Base-by-base conservation (phyloP, 1,139 yeast genomes). In the Ogataea hybrid region DNA sequence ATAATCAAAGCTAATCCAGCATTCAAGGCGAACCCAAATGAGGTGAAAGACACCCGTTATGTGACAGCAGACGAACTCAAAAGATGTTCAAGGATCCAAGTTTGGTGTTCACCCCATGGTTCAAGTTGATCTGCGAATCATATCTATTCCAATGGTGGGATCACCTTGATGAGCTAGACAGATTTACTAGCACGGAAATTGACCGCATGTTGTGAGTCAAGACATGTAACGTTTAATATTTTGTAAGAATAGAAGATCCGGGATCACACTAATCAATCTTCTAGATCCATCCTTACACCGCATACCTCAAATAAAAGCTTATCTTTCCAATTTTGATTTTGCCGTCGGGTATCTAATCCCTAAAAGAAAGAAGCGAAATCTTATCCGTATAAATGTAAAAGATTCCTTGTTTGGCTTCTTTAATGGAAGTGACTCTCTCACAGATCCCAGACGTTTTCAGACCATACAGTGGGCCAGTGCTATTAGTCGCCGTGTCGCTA, bases 61-160 rank as follows among this genome's bases (percentile, higher is more conserved):
- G 97, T 92, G 18, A 69, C 79, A 31, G 77, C 76, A 25, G 68
- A 68, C 1, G 83, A 85, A 53, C 73, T 94, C 55, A 76, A 80
- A 70, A 63, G 12, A 87, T 94, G 97, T 87, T 92, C 62, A 58
- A 73, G 25, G 88, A 89, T 59, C 49, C 57, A 12, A 47, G 57
- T 4, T 70, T 84, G 50, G 74, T 77, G 15, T 94, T 92, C 65
- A 92, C 99, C 5, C 98, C 98, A 9, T 92, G 99, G 99, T 92
- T 92, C 71, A 89, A 88, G 66, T 77, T 92, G 53, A 92, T 92
- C 55, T 94, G 98, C 63, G 89, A 92, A 59, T 80, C 86, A 39
- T 87, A 87, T 60, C 71, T 92, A 59, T 92, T 86, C 70, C 74
- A 85, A 52, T 92, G 99, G 99, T 92, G 99, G 99, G 75, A 73